Percentiles rank a stretch among this genome's conserved stretches.
phyloP scores from a whole-genome alignment of 441 rosid genomes.

The Theobroma grandiflorum region DNA sequence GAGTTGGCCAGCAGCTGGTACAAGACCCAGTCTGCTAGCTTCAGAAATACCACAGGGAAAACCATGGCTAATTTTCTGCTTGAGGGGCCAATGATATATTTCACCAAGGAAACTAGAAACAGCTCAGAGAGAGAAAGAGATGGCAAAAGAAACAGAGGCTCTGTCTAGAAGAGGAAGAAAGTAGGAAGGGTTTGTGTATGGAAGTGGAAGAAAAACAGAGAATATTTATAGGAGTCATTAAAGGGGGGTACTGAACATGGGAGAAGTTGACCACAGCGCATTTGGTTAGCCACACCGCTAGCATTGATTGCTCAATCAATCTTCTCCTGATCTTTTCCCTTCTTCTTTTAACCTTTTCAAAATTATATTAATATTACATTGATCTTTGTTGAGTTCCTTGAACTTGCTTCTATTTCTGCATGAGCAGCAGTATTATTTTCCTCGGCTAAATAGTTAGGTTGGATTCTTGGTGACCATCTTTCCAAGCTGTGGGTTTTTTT shows the following conservation, averaged over 20 bases:
- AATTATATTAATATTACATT: background rate
- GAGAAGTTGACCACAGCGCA: constrained; percentile 45
- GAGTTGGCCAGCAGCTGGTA: constrained; percentile 78
- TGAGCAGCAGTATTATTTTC: background rate
- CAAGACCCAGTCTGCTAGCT: constrained; percentile 64
- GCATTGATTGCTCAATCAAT: constrained; percentile 56
- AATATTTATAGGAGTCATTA: constrained; percentile 51
- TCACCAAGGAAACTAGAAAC: background rate
- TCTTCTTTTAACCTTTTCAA: background rate
- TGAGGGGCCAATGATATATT: background rate
- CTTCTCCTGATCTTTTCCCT: background rate
- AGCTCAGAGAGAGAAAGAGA: constrained; percentile 16
- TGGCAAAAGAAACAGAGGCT: background rate
- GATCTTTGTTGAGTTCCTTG: constrained; percentile 4
- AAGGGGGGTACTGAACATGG: constrained; percentile 24
- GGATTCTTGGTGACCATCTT: constrained; percentile 55
- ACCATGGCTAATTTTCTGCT: constrained; percentile 46
- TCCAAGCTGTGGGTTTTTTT: background rate
- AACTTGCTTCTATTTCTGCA: constrained; percentile 19
- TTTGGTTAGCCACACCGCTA: constrained; percentile 59
- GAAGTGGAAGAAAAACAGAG: constrained; percentile 28
- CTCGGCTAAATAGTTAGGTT: constrained; percentile 34
- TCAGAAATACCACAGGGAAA: constrained; percentile 57
- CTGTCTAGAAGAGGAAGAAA: constrained; percentile 22
- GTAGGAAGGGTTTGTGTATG: background rate